Base-by-base conservation (phyloP, 2,329 filamentous ascomycete genomes). In the Pseudopithomyces chartarum region DNA sequence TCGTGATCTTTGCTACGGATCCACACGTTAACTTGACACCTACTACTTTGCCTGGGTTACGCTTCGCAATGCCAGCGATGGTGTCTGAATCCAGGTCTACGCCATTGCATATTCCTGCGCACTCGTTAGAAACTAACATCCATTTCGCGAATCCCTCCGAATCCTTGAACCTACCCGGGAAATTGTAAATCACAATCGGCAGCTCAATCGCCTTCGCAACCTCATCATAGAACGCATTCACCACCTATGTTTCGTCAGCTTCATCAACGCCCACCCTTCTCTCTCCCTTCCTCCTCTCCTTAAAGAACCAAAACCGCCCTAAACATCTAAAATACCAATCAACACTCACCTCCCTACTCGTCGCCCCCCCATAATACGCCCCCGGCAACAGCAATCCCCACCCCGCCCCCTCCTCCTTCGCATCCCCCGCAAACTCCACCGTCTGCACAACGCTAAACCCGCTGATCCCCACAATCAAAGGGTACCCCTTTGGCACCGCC, bases 1-100 rank as follows among this genome's bases (percentile, higher is more conserved):
- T 81, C 3, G 86, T 85, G 47, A 91, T 82, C 75, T 91, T 91
- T 56, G 87, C 89, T 32, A 90, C 89, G 63, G 85, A 87, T n/a
- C 88, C 89, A 67, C 89, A 91, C 2, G 88, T 91, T 54, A 90
- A 77, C 78, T 91, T 91, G 51, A 87, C 85, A 29, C 87, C 88
- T 49, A 89, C 84, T 62, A 91, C 88, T 62, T 89, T 90, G 6
- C 69, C 69, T 40, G 80, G 76, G 68, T 88, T 84, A 2, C 62
- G 61, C 57, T 80, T 74, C 12, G 83, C 82, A 4, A 90, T 78
- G 0, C 78, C 75, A 2, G 82, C 77, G 60, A 91, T 86, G 64
- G 85, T 82, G 59, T 90, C 87, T 0, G 86, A 89, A 68, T 86
- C 85, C 43, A 91, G 79, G 64, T 91, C 88, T 10, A 90, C 78